Percentiles rank a stretch among this genome's conserved stretches.
These are phyloP conservation scores for Cantharellus cinnabarinus DNA, from an alignment of 768 basidiomycete genomes.

Conservation along the genomic window DNA sequence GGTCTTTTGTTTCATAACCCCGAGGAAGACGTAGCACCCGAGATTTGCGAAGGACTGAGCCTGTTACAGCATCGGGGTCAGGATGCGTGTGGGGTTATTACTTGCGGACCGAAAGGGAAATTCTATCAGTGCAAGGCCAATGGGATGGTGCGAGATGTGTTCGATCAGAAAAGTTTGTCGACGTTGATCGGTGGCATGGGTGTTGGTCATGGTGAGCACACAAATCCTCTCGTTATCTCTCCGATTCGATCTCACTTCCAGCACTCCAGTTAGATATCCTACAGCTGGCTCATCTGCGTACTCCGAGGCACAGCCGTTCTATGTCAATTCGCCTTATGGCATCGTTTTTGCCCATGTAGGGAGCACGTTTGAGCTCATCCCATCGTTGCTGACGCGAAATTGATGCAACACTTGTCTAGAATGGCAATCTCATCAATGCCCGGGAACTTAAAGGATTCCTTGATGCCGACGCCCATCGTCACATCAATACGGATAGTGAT, in stretches of 20 bases:
- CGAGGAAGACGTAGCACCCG: constrained; percentile 50
- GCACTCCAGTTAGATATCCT: constrained; percentile 68
- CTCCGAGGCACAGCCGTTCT: constrained; percentile 97
- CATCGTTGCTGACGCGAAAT: constrained; percentile 1
- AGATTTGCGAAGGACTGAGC: constrained; percentile 89
- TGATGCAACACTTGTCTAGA: constrained; percentile 27
- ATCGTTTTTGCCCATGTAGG: constrained; percentile 93
- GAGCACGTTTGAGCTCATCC: constrained; percentile 7
- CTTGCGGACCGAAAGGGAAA: constrained; percentile 84
- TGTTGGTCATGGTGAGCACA: constrained; percentile 69
- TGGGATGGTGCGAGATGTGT: constrained; percentile 96
- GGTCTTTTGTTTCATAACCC: constrained; percentile 73
- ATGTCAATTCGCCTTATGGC: constrained; percentile 99
- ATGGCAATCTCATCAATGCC: constrained; percentile 96
- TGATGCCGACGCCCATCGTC: constrained; percentile 89
- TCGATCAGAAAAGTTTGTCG: constrained; percentile 58
- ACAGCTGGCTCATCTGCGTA: constrained; percentile 95
- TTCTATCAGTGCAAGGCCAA: constrained; percentile 98
- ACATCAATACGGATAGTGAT: constrained; percentile 97
- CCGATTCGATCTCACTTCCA: constrained; percentile 1
- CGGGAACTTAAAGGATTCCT: constrained; percentile 69
- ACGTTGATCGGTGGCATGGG: constrained; percentile 88
- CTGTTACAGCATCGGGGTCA: constrained; percentile 93
- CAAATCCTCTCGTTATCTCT: neutral
- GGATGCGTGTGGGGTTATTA: constrained; percentile 94